phyloP scores from a whole-genome alignment of 2,329 filamentous ascomycete genomes.

The Diplodia sapinea region DNA sequence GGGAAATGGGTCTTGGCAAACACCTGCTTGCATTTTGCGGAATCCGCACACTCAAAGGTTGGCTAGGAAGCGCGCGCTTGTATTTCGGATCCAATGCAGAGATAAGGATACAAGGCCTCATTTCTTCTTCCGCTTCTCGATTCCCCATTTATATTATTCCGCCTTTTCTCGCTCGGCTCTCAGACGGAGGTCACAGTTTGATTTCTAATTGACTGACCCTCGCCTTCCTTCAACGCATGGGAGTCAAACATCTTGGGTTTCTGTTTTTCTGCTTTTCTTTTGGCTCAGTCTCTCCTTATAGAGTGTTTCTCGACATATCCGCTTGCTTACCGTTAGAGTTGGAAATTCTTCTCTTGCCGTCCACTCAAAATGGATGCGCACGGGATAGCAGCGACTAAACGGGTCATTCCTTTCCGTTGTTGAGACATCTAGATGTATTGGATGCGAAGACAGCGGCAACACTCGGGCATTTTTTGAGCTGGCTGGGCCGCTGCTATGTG shows the following conservation, averaged over 20 bases:
- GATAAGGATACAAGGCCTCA: constrained; percentile 27
- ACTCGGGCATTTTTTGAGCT: constrained; percentile 17
- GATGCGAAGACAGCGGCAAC: constrained; percentile 22
- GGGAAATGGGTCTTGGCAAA: constrained; percentile 24
- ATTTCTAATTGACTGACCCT: constrained; percentile 24
- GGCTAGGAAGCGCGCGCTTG: constrained; percentile 24
- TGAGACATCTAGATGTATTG: constrained; percentile 23
- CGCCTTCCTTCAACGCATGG: constrained; percentile 14
- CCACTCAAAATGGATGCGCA: neutral
- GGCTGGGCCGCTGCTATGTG: constrained; percentile 27
- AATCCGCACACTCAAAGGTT: constrained; percentile 28
- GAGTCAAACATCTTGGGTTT: constrained; percentile 22
- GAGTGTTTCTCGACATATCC: constrained; percentile 14
- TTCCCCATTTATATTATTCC: constrained; percentile 9
- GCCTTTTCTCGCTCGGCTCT: constrained; percentile 7
- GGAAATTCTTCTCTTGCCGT: constrained; percentile 11
- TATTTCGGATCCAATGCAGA: constrained; percentile 30
- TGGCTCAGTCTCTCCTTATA: constrained; percentile 20
- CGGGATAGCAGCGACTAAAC: constrained; percentile 11
- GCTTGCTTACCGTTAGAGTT: constrained; percentile 20
- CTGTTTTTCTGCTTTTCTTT: neutral
- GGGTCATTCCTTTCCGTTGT: constrained; percentile 23
- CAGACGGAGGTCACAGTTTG: constrained; percentile 5
- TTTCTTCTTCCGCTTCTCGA: constrained; percentile 24
- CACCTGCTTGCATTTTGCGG: constrained; percentile 27